A percentile compares a stretch with the other conserved stretches of the same genome.
Evolutionary conservation across 306 rosid species (phyloP).

Genomic region (Nissolia schottii): DNA sequence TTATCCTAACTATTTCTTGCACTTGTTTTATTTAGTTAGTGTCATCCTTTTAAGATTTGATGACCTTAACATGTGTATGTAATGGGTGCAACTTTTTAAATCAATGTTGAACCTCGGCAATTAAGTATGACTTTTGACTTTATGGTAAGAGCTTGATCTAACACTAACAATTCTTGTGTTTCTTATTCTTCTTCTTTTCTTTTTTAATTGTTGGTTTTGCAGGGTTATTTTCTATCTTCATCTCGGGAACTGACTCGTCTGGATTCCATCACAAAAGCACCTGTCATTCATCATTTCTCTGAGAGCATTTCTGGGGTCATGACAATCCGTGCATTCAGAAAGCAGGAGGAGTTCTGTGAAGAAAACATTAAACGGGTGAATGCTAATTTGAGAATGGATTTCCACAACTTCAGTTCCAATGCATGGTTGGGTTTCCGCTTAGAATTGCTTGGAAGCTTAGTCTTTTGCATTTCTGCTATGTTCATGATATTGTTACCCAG

Average conservation of each 20-base stretch:
- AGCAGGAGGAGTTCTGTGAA: slow-evolving; percentile 44
- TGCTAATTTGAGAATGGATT: slow-evolving; percentile 78
- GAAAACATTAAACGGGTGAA: slow-evolving; percentile 73
- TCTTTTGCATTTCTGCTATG: slow-evolving; percentile 69
- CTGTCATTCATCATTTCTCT: slow-evolving; percentile 92
- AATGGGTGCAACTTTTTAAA: background rate
- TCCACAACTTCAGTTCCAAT: slow-evolving; percentile 86
- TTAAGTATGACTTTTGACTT: background rate
- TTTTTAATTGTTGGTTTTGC: slow-evolving; percentile 9
- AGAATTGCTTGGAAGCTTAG: slow-evolving; percentile 74
- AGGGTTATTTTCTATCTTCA: slow-evolving; percentile 81
- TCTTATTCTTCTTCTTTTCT: no score
- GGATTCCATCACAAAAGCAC: slow-evolving; percentile 91
- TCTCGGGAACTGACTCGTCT: slow-evolving; percentile 91
- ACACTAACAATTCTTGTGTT: background rate
- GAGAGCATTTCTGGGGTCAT: slow-evolving; percentile 91
- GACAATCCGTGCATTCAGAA: slow-evolving; percentile 76
- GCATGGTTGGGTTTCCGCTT: slow-evolving; percentile 95
- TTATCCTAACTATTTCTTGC: background rate
- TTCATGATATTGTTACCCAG: slow-evolving; percentile 91
- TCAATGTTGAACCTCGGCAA: background rate
- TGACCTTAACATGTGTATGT: background rate
- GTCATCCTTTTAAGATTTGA: background rate
- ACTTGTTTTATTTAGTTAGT: background rate
- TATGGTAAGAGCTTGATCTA: background rate